Percentiles rank a stretch among this genome's conserved stretches.
These are phyloP conservation scores for Bolboschoenus planiculmis DNA, from an alignment of 176 grass and related monocot genomes.

Conservation along the genomic window DNA sequence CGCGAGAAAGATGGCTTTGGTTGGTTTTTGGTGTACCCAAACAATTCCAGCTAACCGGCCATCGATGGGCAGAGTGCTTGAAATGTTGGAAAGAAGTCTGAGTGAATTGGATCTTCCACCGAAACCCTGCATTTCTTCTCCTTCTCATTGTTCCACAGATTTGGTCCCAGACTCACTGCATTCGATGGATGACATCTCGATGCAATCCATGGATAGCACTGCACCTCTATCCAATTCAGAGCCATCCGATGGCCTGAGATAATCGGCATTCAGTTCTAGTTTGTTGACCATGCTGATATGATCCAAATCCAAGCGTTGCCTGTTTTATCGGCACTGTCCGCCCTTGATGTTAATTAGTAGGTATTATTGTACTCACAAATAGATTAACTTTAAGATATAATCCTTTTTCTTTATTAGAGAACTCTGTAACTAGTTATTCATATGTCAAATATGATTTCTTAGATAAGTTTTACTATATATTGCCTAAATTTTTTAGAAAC, in stretches of 20 bases:
- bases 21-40: conserved; percentile 58
- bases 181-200: neutral
- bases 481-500: too few relatives aligned
- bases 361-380: neutral
- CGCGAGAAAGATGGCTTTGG: conserved; percentile 43
- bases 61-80: conserved; percentile 49
- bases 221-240: neutral
- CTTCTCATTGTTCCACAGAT: neutral
- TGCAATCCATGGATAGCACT: neutral
- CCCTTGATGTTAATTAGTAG: neutral
- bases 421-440: too few relatives aligned
- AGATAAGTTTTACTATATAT: too few relatives aligned
- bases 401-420: neutral
- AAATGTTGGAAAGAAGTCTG: conserved; percentile 45
- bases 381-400: neutral
- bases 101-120: conserved; percentile 36
- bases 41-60: conserved; percentile 34
- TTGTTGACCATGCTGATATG: neutral
- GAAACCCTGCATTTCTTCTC: conserved; percentile 13
- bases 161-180: neutral
- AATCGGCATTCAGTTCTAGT: neutral
- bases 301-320: neutral
- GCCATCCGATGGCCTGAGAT: neutral
- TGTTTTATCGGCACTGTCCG: neutral
- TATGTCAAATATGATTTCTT: too few relatives aligned